Base-by-base conservation (phyloP, 208 protist genomes). In the Strigomonas galati region DNA sequence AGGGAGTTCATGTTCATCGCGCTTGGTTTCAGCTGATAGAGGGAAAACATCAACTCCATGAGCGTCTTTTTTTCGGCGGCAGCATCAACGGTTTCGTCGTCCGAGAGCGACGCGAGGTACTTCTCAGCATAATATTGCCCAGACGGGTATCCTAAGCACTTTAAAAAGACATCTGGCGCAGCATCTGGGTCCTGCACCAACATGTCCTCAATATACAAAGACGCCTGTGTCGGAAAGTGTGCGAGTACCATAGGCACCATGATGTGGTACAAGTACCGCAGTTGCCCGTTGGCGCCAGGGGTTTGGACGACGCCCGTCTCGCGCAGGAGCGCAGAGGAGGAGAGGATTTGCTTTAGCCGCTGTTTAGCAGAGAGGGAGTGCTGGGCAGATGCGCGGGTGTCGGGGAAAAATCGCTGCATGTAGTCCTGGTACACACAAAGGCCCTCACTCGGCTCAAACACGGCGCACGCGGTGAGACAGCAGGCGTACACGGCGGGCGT, bases 1-100 rank as follows among this genome's bases (percentile, higher is more conserved):
- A 92, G 66, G 1, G 79, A 84, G 69, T 92, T 92, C 53, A 92
- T 65, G 65, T 92, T 92, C 82, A 85, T 87, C 2, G 78, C 66
- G 21, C 65, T 80, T 0, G 85, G 82, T n/a, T 75, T 79, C 27
- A 76, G 69, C 1, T 61, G 49, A 37, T 91, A 91, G 24, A 91
- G 52, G 21, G 69, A 49, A 23, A 72, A 59, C 9, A 78, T 71
- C 7, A 84, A 15, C 10, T 76, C 67, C 21, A 56, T 65, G 1
- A 78, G 12, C 9, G 44, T 26, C 2, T 6, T 7, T 17, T 30
- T 9, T 49, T 59, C 26, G 15, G 43, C 48, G 2, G 59, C 30
- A 24, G 28, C 15, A 26, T 55, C 30, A 17, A 12, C 23, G 24
- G 7, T 2, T 17, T 19, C 40, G 51, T 40, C 32, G 12, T 4